Evolutionary conservation across 306 rosid genomes (phyloP), one percentile per base, ranked within the genome.

Genomic region (Spatholobus suberectus): DNA sequence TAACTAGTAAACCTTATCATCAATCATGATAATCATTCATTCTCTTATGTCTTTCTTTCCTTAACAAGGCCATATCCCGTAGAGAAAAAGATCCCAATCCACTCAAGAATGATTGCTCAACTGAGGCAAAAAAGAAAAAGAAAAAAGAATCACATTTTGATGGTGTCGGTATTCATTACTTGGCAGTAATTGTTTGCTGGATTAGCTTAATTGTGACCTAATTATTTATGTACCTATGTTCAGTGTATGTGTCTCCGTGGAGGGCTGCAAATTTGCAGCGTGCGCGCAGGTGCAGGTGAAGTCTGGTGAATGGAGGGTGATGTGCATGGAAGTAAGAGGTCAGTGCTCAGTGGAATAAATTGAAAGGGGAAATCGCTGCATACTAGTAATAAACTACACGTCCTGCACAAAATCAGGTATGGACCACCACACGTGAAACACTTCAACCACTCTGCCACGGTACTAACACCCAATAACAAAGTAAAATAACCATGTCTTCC

Each of bases 391-490:
- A 27, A 26, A 49, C 27, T 24, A 72, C 63, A 67, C 23, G 12
- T 23, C 3, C 77, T 71, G 61, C 61, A 40, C 27, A 61, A 34
- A 11, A 49, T 51, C 58, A 81, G 44, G 6, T 8, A 72, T 78
- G 87, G 84, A 84, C 87, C 79, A 79, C 49, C 84, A 79, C 87
- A 84, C 83, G 83, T 84, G 87, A 84, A 57, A 20, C 41, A 62
- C 63, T 24, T 40, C 77, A 51, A 17, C 57, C 57, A 51, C 5
- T 51, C 57, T 51, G 57, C 57, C 23, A 51, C 21, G 0, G 21
- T 51, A 1, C 2, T 11, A 43, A 43, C 14, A 43, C 15, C 49
- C 1, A n/a, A 51, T 17, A 51, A 17, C 57, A 51, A 17, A 51
- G n/a, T 5, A 1, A 51, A 17, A 51, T 37, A 1, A 29, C 3